Base-by-base conservation (phyloP, 2,329 filamentous ascomycete genomes). In the Calonectria honghensis region DNA sequence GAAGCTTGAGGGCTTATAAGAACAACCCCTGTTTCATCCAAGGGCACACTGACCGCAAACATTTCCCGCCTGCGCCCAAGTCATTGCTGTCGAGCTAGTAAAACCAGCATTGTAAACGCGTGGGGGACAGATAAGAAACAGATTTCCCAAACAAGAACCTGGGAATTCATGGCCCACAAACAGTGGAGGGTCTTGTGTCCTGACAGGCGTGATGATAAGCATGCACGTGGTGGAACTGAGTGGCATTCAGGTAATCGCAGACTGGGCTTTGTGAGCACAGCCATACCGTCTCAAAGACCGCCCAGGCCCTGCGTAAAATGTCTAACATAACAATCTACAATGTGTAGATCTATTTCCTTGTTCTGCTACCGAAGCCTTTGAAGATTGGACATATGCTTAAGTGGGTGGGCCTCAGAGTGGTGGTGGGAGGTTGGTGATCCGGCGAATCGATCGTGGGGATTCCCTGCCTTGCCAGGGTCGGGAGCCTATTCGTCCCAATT, bases 211-310 rank as follows among this genome's bases (percentile, higher is more conserved):
- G 14, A 39, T 68, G 70, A 75, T 75, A 70, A 51, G 35, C 73
- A 69, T 20, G 66, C 73, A 75, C 73, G 73, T 75, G 73, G 70
- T 59, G 27, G 57, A 54, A 66, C 35, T 35, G 66, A 69, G 29
- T 75, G 73, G 73, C 32, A 39, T 29, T 39, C 41, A 73, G 32
- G 54, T 20, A 31, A 70, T 45, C 20, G 20, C n/a, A 20, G 63
- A 48, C 29, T 13, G 52, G 39, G 24, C 41, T 52, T 39, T 52
- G 45, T 24, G 51, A 54, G 13, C 37, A 27, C 32, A 24, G 24
- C 54, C 45, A 37, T 39, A 31, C 59, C 50, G 20, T 39, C 35
- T 57, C 37, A 37, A 54, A 54, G 35, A 18, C 35, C 51, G 52
- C 27, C 27, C 27, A 37, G 39, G 31, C 35, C 18, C n/a, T 24